These are phyloP conservation scores for Arthrobotrys iridis DNA, from an alignment of 2,329 filamentous ascomycete species.

Conservation along the genomic window DNA sequence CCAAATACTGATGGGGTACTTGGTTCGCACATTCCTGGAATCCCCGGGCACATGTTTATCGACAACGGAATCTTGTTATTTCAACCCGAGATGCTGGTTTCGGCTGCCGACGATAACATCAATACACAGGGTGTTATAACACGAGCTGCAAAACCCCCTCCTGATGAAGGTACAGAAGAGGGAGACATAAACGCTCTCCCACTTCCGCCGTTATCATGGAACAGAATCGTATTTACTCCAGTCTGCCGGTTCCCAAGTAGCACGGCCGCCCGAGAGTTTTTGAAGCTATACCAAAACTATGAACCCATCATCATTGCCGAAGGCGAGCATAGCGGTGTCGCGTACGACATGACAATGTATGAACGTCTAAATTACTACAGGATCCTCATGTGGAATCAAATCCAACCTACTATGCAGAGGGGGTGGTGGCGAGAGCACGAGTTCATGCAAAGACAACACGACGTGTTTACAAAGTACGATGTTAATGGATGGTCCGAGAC, in stretches of 20 bases:
- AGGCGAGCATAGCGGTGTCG: not conserved
- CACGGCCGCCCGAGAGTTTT: not conserved
- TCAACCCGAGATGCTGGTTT: conserved; percentile 29
- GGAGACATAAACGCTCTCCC: not conserved
- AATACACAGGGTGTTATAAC: conserved; percentile 9
- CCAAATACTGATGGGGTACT: not conserved
- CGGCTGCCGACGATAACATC: not conserved
- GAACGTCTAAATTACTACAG: conserved; percentile 43
- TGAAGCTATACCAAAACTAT: conserved; percentile 11
- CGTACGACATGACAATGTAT: conserved; percentile 36
- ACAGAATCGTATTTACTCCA: conserved; percentile 17
- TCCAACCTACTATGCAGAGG: not conserved
- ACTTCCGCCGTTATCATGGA: conserved; percentile 32
- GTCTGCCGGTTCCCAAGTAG: conserved; percentile 22
- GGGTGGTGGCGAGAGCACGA: conserved; percentile 27
- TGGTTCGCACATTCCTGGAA: conserved; percentile 16
- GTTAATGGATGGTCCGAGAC: conserved; percentile 14
- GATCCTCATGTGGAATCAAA: conserved; percentile 28
- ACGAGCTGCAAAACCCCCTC: not conserved
- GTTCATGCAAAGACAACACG: not conserved
- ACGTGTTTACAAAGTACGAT: not conserved
- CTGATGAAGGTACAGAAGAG: not conserved
- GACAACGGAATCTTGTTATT: conserved; percentile 38
- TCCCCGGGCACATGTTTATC: conserved; percentile 33
- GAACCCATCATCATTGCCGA: conserved; percentile 19